Evolutionary conservation across 1,139 yeast genomes (phyloP), one percentile per base, ranked within the genome.

Genomic region (Suhomyces coccinellae): DNA sequence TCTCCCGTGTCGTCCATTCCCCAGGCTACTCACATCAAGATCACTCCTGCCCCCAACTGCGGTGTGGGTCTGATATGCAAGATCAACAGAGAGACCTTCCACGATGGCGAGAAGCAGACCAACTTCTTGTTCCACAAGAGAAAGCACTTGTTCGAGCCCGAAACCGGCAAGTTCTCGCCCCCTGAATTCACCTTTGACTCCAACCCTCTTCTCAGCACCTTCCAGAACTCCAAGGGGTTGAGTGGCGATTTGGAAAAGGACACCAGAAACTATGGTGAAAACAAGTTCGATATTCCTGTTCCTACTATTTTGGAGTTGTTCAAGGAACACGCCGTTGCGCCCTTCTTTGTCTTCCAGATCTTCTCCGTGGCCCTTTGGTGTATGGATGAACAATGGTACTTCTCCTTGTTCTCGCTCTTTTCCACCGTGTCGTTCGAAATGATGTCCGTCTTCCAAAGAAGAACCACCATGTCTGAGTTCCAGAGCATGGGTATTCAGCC

Each of bases 401-500:
- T 87, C 62, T 90, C 98, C 6, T 71, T 95, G 50, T 90, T 95
- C 68, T 87, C 96, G 27, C 75, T 93, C 53, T 85, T 95, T 65
- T 91, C 93, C 95, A 78, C 95, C 52, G 85, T 93, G 27, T 81
- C 95, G 4, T 93, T 93, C 71, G 99, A 93, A 68, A 87, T 85
- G 67, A 89, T 97, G 33, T 90, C 96, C 34, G 99, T 93, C 14
- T 87, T 83, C 69, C 99, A 95, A 74, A 86, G 99, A 69, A 87
- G 96, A 70, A 75, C 89, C 11, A 93, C 99, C 43, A 85, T 93
- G 89, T 73, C 83, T 42, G 99, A 93, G 68, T 93, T 93, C 66
- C 90, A 96, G 68, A 85, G 95, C 37, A 93, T 95, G 99, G 97
- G 98, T 54, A 85, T 95, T 56, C 89, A 90, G 65, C 98, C 99